Evolutionary conservation across 1,139 yeast genomes (phyloP).

Genomic region (Sugiyamaella castrensis): DNA sequence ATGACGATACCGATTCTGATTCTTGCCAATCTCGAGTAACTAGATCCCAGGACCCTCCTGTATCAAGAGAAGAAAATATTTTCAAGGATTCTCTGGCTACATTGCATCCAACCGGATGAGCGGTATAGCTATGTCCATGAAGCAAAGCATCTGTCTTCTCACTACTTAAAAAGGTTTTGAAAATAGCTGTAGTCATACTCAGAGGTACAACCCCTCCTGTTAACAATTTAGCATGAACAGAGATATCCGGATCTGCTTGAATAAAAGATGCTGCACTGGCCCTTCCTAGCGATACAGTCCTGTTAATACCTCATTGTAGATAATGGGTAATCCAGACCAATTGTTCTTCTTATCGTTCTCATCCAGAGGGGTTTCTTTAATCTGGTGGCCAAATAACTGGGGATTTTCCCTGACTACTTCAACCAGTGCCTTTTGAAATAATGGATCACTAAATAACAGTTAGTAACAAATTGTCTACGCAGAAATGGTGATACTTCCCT

Average conservation of each 20-base stretch:
- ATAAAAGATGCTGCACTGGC: conserved; percentile 25
- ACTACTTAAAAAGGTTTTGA: conserved; percentile 26
- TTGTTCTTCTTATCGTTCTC: neutral
- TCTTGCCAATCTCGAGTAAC: conserved; percentile 20
- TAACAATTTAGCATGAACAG: conserved; percentile 32
- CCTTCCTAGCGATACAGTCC: conserved; percentile 32
- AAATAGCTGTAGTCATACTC: conserved; percentile 29
- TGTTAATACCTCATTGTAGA: conserved; percentile 34
- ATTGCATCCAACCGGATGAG: conserved; percentile 34
- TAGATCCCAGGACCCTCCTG: conserved; percentile 16
- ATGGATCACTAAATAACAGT: conserved; percentile 28
- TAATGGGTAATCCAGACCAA: conserved; percentile 32
- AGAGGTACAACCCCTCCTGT: conserved; percentile 33
- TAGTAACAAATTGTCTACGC: neutral
- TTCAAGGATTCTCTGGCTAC: conserved; percentile 30
- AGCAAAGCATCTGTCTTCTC: conserved; percentile 31
- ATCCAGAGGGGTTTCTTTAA: neutral
- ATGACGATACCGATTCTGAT: too few species aligned
- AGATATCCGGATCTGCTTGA: conserved; percentile 28
- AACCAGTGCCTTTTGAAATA: conserved; percentile 30
- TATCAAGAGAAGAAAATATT: conserved; percentile 15
- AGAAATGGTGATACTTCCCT: too few species aligned
- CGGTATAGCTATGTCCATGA: conserved; percentile 34
- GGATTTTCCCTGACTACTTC: conserved; percentile 27
- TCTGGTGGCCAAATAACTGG: conserved; percentile 15